Evolutionary conservation across 2,329 filamentous ascomycete species (phyloP), one percentile per base, ranked within the genome.

Genomic region (Rhytidhysteron rufulum): DNA sequence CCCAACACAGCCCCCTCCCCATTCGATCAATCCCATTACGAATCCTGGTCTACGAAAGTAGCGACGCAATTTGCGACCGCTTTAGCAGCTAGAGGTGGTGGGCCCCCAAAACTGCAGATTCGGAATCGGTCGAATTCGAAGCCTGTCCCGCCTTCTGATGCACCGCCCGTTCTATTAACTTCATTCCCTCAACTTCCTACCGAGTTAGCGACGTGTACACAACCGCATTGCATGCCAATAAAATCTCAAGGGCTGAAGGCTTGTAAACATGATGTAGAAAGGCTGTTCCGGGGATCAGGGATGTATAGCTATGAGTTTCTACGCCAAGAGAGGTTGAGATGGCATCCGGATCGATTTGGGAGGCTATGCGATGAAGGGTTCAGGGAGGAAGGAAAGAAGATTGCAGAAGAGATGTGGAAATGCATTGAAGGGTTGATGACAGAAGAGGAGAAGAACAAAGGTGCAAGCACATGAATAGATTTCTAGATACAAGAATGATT

Each of bases 361-460:
- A 33, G 60, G 22, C 22, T 65, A 25, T 65, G 62, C 19, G 55
- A 54, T 13, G 59, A 56, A 33, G 37, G 42, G 5, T 65, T 49
- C 47, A 53, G 59, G 29, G 61, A 63, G 36, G 45, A 41, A 20
- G 62, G 62, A 19, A 52, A 46, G 37, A 57, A 45, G 35, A 40
- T 62, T 46, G 56, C 56, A 1, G 62, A 59, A 19, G 62, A 65
- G 44, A 63, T 65, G 59, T 65, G 62, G 24, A 65, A 65, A 44
- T 47, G 60, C 29, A 51, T 63, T 17, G 58, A 58, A 39, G 47
- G 39, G 5, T 37, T 65, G 39, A 57, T 64, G 34, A 51, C 47
- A 27, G 55, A 61, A 24, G 18, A 55, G 15, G 48, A 48, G 37
- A 24, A 31, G 31, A 33, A 36, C 19, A 17, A n/a, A n/a, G n/a